phyloP scores from a whole-genome alignment of 1,284 basidiomycete species.

The Ganoderma meredithae region DNA sequence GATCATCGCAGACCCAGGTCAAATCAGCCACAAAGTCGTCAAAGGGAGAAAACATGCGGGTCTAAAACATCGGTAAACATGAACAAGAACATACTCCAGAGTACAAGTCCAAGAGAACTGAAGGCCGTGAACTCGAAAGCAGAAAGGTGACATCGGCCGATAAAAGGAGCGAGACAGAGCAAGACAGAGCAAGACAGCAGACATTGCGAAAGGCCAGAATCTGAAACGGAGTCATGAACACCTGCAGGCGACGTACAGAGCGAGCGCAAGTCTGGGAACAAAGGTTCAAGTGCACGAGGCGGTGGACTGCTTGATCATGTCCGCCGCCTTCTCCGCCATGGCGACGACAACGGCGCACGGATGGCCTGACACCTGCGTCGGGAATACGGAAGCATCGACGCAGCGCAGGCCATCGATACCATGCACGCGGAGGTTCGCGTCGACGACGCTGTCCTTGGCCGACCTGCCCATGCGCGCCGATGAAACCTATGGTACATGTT shows the following conservation, averaged over 20 bases:
- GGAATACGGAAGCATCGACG: conserved; percentile 50
- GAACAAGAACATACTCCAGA: neutral
- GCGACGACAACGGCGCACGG: conserved; percentile 38
- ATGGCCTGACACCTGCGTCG: conserved; percentile 38
- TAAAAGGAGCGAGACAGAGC: neutral
- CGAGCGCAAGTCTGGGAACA: neutral
- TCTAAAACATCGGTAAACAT: neutral
- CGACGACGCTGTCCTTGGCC: conserved; percentile 28
- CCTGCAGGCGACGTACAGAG: neutral
- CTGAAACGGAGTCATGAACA: neutral
- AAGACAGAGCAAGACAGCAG: neutral
- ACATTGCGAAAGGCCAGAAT: neutral
- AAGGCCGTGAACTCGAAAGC: neutral
- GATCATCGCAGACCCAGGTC: neutral
- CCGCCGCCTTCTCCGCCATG: conserved; percentile 38
- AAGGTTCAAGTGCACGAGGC: neutral
- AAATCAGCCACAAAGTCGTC: neutral
- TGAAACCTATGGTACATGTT: conserved; percentile 18
- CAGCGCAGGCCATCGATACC: conserved; percentile 47
- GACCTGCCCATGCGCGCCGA: conserved; percentile 31
- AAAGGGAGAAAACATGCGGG: neutral
- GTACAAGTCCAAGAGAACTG: neutral
- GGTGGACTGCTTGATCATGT: conserved; percentile 29
- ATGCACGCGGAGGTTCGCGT: conserved; percentile 40
- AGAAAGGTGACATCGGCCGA: neutral